phyloP scores from a whole-genome alignment of 2,329 filamentous ascomycete genomes.

The Apiospora hydei region DNA sequence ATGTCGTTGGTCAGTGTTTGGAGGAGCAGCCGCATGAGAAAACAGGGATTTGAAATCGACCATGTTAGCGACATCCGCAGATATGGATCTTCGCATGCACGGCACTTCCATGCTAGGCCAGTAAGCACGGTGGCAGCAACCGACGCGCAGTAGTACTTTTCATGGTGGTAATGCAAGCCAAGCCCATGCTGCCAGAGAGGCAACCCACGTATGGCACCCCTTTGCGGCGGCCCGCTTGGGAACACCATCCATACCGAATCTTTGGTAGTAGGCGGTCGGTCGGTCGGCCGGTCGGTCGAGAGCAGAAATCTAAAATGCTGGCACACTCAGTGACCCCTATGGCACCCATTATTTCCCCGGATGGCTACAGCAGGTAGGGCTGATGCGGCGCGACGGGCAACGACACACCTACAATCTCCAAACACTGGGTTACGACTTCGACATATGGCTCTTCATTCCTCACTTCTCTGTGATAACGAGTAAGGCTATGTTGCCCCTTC shows the following conservation, averaged over 20 bases:
- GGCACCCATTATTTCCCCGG: neutral
- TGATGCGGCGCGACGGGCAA: neutral
- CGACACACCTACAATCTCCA: neutral
- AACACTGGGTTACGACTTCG: neutral
- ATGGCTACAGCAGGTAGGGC: neutral
- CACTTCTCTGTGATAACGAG: neutral
- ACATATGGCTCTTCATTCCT: neutral
- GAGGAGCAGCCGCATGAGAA: neutral
- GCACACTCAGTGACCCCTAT: neutral
- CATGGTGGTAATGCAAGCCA: neutral
- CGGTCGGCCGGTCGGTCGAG: too few species aligned
- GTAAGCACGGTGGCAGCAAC: neutral
- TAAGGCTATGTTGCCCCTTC: neutral
- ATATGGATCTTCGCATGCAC: neutral
- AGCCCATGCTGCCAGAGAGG: neutral
- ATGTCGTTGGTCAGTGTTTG: neutral
- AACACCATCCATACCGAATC: neutral
- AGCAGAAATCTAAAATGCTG: neutral
- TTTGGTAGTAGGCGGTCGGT: neutral
- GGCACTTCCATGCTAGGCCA: neutral
- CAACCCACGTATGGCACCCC: neutral
- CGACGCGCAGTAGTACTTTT: neutral
- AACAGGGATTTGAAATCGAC: too few species aligned
- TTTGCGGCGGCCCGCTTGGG: neutral
- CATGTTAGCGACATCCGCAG: neutral